Conservation (phyloP, 208 protist species). For the Crithidia fasciculata region DNA sequence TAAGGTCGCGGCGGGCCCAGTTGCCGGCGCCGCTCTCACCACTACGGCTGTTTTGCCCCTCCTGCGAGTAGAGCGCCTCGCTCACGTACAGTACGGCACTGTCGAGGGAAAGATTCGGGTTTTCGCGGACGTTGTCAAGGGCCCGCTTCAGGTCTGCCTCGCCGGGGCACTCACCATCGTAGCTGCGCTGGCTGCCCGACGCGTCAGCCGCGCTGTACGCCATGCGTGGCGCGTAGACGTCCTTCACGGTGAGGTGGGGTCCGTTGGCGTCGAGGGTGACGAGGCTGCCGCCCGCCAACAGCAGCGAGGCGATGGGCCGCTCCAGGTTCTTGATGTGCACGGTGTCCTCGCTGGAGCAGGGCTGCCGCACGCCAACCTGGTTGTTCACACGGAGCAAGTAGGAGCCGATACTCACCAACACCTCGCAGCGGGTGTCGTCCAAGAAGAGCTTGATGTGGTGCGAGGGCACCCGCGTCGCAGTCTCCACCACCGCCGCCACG, state of each 20-base stretch:
- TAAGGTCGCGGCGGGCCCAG: conserved; percentile 76
- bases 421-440: conserved; percentile 46
- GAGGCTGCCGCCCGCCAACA: conserved; percentile 49
- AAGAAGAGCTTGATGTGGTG: conserved; percentile 69
- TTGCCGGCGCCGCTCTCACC: conserved; percentile 34
- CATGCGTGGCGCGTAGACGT: conserved; percentile 18
- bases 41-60: background rate
- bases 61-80: conserved; percentile 13
- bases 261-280: conserved; percentile 65
- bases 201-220: background rate
- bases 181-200: background rate
- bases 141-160: conserved; percentile 30
- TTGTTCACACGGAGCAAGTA: conserved; percentile 82
- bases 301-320: conserved; percentile 41
- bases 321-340: conserved; percentile 42
- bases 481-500: conserved; percentile 49
- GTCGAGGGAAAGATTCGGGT: conserved; percentile 65
- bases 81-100: conserved; percentile 52
- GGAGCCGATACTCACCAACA: conserved; percentile 56
- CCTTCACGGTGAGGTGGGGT: conserved; percentile 42
- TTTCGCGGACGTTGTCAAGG: conserved; percentile 45
- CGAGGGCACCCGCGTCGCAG: conserved; percentile 41
- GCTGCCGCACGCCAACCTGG: conserved; percentile 67
- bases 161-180: conserved; percentile 23
- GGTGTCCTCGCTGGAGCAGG: conserved; percentile 78